phyloP scores from a whole-genome alignment of 2,329 filamentous ascomycete species.

The Amauroascus verrucosus region DNA sequence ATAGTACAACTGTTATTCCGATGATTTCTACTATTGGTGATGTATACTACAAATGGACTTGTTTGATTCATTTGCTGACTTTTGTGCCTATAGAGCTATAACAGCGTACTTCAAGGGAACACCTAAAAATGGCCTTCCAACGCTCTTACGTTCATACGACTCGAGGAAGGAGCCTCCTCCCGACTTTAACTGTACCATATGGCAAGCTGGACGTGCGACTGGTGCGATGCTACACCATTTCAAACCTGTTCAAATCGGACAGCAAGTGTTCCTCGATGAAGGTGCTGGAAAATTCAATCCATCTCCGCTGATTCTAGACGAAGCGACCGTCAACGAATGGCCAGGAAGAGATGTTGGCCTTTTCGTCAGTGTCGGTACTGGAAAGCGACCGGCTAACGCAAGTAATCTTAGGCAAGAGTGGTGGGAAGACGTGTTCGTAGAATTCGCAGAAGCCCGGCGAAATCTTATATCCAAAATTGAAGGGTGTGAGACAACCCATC shows the following conservation, averaged over 20 bases:
- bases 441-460: slow-evolving; percentile 78
- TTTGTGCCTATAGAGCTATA: slow-evolving; percentile 54
- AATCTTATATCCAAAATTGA: slow-evolving; percentile 87
- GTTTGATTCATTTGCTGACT: neutral
- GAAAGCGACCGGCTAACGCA: slow-evolving; percentile 65
- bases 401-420: slow-evolving; percentile 62
- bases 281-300: slow-evolving; percentile 89
- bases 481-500: slow-evolving; percentile 83
- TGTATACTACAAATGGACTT: neutral
- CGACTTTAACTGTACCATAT: slow-evolving; percentile 89
- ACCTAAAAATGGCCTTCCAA: slow-evolving; percentile 54
- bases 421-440: slow-evolving; percentile 77
- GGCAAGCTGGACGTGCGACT: slow-evolving; percentile 94
- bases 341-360: slow-evolving; percentile 85
- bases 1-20: neutral
- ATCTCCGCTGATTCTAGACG: slow-evolving; percentile 71
- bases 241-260: slow-evolving; percentile 88
- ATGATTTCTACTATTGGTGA: too few species aligned
- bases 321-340: slow-evolving; percentile 88
- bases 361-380: slow-evolving; percentile 89
- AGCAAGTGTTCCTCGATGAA: slow-evolving; percentile 89
- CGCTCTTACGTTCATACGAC: slow-evolving; percentile 83
- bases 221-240: slow-evolving; percentile 84
- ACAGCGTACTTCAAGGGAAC: slow-evolving; percentile 87
- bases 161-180: slow-evolving; percentile 83